phyloP scores from a whole-genome alignment of 129 eudicot genomes.

The Lactuca sativa region DNA sequence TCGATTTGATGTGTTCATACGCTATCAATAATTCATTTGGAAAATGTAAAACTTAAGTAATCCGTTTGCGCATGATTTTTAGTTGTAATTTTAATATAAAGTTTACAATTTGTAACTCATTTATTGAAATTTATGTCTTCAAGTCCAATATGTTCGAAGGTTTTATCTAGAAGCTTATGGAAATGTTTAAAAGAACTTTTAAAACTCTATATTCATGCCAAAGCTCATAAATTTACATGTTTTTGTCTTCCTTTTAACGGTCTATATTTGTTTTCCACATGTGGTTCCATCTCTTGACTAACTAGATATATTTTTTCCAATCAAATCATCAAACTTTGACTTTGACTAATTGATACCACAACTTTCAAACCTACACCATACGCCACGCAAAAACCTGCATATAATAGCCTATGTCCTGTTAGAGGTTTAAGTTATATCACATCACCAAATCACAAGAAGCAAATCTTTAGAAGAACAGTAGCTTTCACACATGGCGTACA shows the following conservation, averaged over 20 bases:
- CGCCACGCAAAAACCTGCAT: background rate
- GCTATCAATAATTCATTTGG: no score
- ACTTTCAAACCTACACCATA: background rate
- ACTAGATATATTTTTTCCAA: background rate
- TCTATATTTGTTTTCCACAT: background rate
- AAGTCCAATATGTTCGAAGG: background rate
- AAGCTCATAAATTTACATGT: background rate
- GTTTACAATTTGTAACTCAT: no score
- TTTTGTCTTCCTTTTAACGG: background rate
- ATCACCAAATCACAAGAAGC: conserved; percentile 1
- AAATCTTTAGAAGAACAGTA: background rate
- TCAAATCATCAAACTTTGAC: conserved; percentile 1
- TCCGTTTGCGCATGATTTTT: no score
- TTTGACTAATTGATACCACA: conserved; percentile 16
- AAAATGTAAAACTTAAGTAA: no score
- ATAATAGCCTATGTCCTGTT: background rate
- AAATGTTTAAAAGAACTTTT: background rate
- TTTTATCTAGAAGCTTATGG: background rate
- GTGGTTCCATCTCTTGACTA: background rate
- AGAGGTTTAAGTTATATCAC: background rate
- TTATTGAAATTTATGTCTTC: background rate
- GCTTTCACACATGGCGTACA: conserved; percentile 14
- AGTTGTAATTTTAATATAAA: no score
- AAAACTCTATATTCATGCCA: conserved; percentile 3
- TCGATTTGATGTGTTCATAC: no score